Evolutionary conservation across 768 basidiomycete species (phyloP).

Genomic region (Boletus edulis): DNA sequence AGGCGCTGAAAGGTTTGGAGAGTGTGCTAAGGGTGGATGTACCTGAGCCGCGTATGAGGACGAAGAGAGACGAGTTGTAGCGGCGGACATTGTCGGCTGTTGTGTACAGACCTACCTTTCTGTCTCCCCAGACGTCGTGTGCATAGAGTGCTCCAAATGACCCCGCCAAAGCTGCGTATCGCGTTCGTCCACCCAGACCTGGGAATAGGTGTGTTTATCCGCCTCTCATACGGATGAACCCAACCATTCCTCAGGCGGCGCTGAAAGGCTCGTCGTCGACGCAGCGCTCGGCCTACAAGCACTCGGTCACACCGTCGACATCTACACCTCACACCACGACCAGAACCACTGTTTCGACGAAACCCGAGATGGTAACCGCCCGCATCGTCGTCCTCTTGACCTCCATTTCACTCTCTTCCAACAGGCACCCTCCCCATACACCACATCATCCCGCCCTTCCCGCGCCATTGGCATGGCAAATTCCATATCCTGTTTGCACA

Average conservation of each 20-base stretch:
- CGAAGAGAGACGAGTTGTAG: constrained; percentile 29
- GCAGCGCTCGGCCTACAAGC: constrained; percentile 87
- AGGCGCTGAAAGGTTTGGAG: constrained; percentile 14
- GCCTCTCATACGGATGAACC: not conserved
- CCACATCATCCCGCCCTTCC: constrained; percentile 71
- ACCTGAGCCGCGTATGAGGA: constrained; percentile 18
- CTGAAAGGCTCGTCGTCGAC: constrained; percentile 93
- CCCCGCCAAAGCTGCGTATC: constrained; percentile 41
- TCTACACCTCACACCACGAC: constrained; percentile 95
- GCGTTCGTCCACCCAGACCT: constrained; percentile 95
- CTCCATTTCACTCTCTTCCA: not conserved
- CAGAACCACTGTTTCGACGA: constrained; percentile 88
- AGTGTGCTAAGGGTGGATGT: constrained; percentile 24
- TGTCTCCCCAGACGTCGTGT: too few relatives aligned
- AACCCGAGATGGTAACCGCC: constrained; percentile 72
- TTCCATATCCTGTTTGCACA: constrained; percentile 91
- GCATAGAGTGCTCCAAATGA: too few relatives aligned
- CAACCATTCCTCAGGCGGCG: constrained; percentile 63
- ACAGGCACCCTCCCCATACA: constrained; percentile 82
- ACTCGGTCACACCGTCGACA: constrained; percentile 79
- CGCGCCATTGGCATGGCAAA: constrained; percentile 73
- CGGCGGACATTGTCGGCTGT: not conserved
- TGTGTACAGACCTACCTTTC: too few relatives aligned
- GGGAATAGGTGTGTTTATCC: constrained; percentile 68
- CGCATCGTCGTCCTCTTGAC: constrained; percentile 14